These are phyloP conservation scores for Ustilago vetiveriae DNA, from an alignment of 1,284 basidiomycete species.

Conservation along the genomic window DNA sequence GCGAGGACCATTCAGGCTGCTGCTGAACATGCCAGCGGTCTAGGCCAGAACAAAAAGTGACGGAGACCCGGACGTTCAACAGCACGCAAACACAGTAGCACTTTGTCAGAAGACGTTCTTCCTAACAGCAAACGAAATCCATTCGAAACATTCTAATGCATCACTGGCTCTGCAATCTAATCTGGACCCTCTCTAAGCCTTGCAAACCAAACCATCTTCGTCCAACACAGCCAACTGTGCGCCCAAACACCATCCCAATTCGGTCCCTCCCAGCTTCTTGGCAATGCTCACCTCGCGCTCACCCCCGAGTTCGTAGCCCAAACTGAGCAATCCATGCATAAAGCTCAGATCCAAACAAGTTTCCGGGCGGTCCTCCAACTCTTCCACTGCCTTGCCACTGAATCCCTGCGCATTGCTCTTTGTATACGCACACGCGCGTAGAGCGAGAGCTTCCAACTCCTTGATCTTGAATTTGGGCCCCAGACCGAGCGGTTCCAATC, in stretches of 20 bases:
- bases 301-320: constrained; percentile 70
- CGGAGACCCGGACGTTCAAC: neutral
- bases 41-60: constrained; percentile 55
- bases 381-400: constrained; percentile 73
- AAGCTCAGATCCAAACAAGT: constrained; percentile 96
- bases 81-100: neutral
- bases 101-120: neutral
- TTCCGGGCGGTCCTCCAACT: constrained; percentile 85
- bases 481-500: constrained; percentile 80
- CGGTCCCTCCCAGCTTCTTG: constrained; percentile 89
- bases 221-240: constrained; percentile 70
- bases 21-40: constrained; percentile 61
- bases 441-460: constrained; percentile 50
- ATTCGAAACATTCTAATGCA: no score
- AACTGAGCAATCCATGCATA: constrained; percentile 84
- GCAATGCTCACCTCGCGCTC: constrained; percentile 72
- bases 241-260: constrained; percentile 93
- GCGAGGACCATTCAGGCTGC: constrained; percentile 87
- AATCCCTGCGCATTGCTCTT: constrained; percentile 37
- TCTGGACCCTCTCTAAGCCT: no score
- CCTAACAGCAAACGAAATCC: no score
- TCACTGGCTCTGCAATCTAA: no score
- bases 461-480: constrained; percentile 61
- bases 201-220: constrained; percentile 55
- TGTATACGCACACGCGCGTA: constrained; percentile 56